These are phyloP conservation scores for Salisapilia sapeloensis DNA, from an alignment of 352 stramenopile species.

Conservation along the genomic window DNA sequence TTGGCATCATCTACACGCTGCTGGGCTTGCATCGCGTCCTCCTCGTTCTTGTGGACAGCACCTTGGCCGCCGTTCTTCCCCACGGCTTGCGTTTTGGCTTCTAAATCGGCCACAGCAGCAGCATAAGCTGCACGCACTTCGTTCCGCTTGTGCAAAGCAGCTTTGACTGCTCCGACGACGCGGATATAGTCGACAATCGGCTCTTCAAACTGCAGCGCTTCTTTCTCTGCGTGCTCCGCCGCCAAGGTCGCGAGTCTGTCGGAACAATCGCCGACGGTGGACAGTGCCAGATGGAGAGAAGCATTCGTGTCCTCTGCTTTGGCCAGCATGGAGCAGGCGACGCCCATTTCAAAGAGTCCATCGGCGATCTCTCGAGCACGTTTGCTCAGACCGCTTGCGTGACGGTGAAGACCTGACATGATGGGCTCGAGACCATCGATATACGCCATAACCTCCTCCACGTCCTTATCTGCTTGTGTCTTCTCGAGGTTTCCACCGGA, in stretches of 20 bases:
- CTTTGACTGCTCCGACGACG: slow-evolving; percentile 90
- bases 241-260: slow-evolving; percentile 85
- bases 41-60: slow-evolving; percentile 80
- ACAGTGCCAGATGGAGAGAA: slow-evolving; percentile 83
- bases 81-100: slow-evolving; percentile 51
- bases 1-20: slow-evolving; percentile 78
- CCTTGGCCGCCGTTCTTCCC: slow-evolving; percentile 59
- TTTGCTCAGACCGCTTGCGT: slow-evolving; percentile 87
- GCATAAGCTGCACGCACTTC: slow-evolving; percentile 84
- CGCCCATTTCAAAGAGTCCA: slow-evolving; percentile 92
- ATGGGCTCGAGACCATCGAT: slow-evolving; percentile 91
- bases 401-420: slow-evolving; percentile 90
- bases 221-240: slow-evolving; percentile 85
- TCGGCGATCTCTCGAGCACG: slow-evolving; percentile 91
- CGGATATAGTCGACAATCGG: slow-evolving; percentile 94
- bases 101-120: slow-evolving; percentile 72
- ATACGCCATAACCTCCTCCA: slow-evolving; percentile 93
- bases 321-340: slow-evolving; percentile 90
- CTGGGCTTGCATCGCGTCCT: slow-evolving; percentile 60
- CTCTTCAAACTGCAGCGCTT: slow-evolving; percentile 89
- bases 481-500: slow-evolving; percentile 43
- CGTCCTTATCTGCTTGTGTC: slow-evolving; percentile 84
- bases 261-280: slow-evolving; percentile 84
- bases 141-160: slow-evolving; percentile 84
- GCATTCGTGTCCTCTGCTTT: slow-evolving; percentile 88